Base-by-base conservation (phyloP, 2,329 filamentous ascomycete genomes). In the Erysiphe neolycopersici region DNA sequence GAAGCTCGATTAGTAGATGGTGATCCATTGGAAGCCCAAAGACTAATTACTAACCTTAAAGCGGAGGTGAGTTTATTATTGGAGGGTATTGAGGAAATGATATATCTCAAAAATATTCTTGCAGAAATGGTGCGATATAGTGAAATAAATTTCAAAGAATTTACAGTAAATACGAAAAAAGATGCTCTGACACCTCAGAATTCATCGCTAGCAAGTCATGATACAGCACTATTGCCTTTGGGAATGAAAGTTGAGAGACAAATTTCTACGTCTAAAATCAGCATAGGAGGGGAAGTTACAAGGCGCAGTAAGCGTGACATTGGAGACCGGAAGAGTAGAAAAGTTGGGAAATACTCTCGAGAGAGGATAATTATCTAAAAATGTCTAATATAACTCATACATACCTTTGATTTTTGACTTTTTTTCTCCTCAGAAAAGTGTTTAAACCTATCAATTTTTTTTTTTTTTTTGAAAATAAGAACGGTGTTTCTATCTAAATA, bases 341-440 rank as follows among this genome's bases (percentile, higher is more conserved):
- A 76, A 56, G 77, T 85, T 48, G 79, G 79, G 45, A 73, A 76
- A 50, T 93, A 94, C 62, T 82, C 79, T 40, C 68, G 87, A 50
- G 83, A 93, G 62, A 72, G 73, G 60, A 74, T 92, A 52, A 60
- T 68, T 43, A 63, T 83, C 53, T 82, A 66, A 62, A 19, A 11
- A 4, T 18, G 26, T 66, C 62, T 31, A 26, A 32, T 31, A 17
- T 18, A 16, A 22, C 32, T 33, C 32, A n/a, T 33, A 13, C 2
- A 13, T 33, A 14, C 32, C n/a, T n/a, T n/a, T n/a, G n/a, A 4
- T 33, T 14, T 33, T 13, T n/a, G 8, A 14, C 32, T n/a, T 14
- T 33, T 4, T 11, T 33, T 33, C 8, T 26, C 8, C 8, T 26
- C 3, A 5, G 19, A 22, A 3, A 22, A 22, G 5, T n/a, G n/a